Base-by-base conservation (phyloP, 129 eudicot genomes). In the Cynara cardunculus region DNA sequence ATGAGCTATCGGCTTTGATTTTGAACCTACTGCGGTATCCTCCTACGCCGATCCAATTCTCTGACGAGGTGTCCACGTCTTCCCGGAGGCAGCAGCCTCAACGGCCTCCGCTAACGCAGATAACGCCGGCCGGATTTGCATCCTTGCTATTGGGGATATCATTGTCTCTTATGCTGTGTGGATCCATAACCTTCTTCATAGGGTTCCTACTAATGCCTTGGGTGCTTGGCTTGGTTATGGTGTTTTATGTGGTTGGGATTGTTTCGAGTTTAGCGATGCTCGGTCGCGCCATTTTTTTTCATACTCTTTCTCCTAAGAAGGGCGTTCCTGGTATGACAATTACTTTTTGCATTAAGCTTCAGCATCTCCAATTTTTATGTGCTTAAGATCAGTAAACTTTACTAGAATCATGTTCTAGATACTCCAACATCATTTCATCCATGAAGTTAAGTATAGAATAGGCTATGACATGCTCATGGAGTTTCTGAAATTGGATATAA, bases 131-230 rank as follows among this genome's bases (percentile, higher is more conserved):
- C 31, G 94, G 91, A 7, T 89, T 92, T 65, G 91, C 90, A 25
- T 92, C 89, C 71, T 61, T 89, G 85, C 74, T 92, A 26, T 76
- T 92, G 65, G 97, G 94, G 73, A 73, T 92, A 3, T 92, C 97
- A 3, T 37, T 92, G 75, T 73, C 94, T 2, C 21, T 91, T 84
- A 91, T 91, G 97, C 71, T 91, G 7, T 87, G 97, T 84, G 97
- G 97, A 56, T 91, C 94, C n/a, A 87, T 91, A 11, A 91, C 94
- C 10, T 91, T 92, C 44, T 90, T 90, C 49, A 82, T 92, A 6
- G 97, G 97, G 31, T 92, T 92, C 62, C 11, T 92, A 39, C 75
- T 92, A 91, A 90, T 92, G 93, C 95, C 95, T 24, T 92, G 95
- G 97, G 97, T 92, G 31, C 75, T 92, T 24, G 95, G 91, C 4